Percentiles rank a stretch among this genome's conserved stretches.
These are phyloP conservation scores for Elaeis oleifera DNA, from an alignment of 202 grass and related monocot genomes.

Conservation along the genomic window DNA sequence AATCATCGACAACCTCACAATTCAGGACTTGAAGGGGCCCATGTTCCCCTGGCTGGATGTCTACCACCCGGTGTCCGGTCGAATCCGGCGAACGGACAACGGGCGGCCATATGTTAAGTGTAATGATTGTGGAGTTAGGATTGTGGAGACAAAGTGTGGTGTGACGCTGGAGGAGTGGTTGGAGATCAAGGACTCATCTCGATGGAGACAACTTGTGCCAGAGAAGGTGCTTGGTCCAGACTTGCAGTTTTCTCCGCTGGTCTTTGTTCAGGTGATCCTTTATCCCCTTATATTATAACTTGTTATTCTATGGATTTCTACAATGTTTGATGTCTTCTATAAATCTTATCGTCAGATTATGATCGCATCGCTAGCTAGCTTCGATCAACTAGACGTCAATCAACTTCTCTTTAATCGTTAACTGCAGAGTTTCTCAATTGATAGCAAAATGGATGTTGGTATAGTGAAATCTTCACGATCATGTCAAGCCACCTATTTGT, in stretches of 20 bases:
- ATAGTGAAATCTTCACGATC: too few relatives aligned
- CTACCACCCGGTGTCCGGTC: conserved; percentile 50
- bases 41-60: conserved; percentile 81
- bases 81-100: conserved; percentile 41
- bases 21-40: conserved; percentile 53
- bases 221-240: conserved; percentile 79
- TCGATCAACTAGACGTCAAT: too few relatives aligned
- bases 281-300: neutral
- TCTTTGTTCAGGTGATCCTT: conserved; percentile 65
- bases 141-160: conserved; percentile 64
- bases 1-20: conserved; percentile 23
- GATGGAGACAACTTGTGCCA: conserved; percentile 38
- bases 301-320: too few relatives aligned
- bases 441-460: too few relatives aligned
- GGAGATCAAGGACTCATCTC: conserved; percentile 22
- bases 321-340: too few relatives aligned
- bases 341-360: too few relatives aligned
- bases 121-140: conserved; percentile 90
- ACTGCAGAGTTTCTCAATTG: too few relatives aligned
- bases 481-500: too few relatives aligned
- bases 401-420: too few relatives aligned
- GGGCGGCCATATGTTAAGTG: conserved; percentile 61
- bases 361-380: too few relatives aligned
- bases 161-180: conserved; percentile 55
- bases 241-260: conserved; percentile 66